Base-by-base conservation (phyloP, 306 rosid species). In the Alnus glutinosa region DNA sequence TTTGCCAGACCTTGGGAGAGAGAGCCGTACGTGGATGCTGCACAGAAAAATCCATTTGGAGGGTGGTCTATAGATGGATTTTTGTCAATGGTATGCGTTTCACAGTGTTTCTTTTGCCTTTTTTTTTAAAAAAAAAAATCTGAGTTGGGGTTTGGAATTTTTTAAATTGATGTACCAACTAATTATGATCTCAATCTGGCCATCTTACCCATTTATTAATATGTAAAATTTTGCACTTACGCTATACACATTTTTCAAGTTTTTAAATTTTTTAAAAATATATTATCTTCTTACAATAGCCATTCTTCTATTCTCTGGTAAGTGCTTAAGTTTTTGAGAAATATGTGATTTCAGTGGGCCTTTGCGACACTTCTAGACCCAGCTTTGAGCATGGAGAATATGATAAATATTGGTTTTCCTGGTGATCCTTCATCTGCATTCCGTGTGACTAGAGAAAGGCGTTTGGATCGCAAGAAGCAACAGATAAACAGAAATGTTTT, bases 341-440 rank as follows among this genome's bases (percentile, higher is more conserved):
- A 23, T 23, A 23, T 61, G 9, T 67, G 62, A 47, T 77, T 73
- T 80, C 97, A 93, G 99, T 96, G 99, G 99, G 92, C 91, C 50
- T 90, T 96, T 48, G 91, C 93, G 99, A 89, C 99, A 13, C 97
- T 90, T 72, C 73, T 96, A 80, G 84, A 93, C 85, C 98, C 99
- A 79, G 59, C 90, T 68, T 87, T 76, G 80, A 90, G 93, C 70
- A 80, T 93, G 87, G 99, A 96, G 85, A 93, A 96, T 83, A 85
- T 93, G 85, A 93, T 91, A 82, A 93, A 96, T 87, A 81, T 96
- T 83, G 94, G 97, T 81, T 96, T 89, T 81, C 18, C 87, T 36
- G 87, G 92, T 52, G 98, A 96, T 77, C 88, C 90, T 18, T 85
- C 84, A 37, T 90, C 99, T 81, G 81, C 97, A 55, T 83, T 90